Base-by-base conservation (phyloP, 805 yeast genomes). In the Diddensiella santjacobensis region DNA sequence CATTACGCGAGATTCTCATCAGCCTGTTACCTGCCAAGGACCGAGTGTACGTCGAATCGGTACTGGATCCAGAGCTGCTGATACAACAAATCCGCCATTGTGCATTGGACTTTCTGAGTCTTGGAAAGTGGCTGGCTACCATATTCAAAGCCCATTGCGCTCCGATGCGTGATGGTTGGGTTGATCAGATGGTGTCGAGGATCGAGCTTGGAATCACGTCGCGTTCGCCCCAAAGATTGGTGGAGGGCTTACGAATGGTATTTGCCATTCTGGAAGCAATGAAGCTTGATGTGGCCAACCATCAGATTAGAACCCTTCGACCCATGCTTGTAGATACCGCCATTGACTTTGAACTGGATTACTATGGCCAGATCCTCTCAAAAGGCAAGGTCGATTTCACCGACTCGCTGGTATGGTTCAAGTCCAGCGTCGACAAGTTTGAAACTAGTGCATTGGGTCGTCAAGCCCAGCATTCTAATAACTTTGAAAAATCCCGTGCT, bases 241-340 rank as follows among this genome's bases (percentile, higher is more conserved):
- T 87, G 24, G 87, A 81, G 29, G 96, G 95, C 1, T 69, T 91
- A 45, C 75, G 89, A 48, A 77, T 82, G 65, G 75, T 87, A 5
- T 87, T 90, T 62, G 83, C 85, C 50, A 84, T 91, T 49, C 71
- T 91, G 54, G 97, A 90, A 65, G 91, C 95, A 8, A 89, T 90
- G 95, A 91, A 90, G 65, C 72, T 90, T 53, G 97, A 91, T 61
- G 93, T 89, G 48, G 96, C 97, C 13, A 90, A 90, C 67, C 96
- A 90, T 63, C 96, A 90, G 68, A 87, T 91, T 47, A 75, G 96
- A 56, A 80, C 87, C 18, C 71, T 89, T 46, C 75, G 96, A 59
- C 95, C 96, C 1, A 83, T 84, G 1, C 72, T 91, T 42, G 79
- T 88, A 49, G 89, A 87, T 58, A 86, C 93, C 30, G 93, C 96